Percentiles rank a stretch among this genome's conserved stretches.
These are phyloP conservation scores for Plenodomus lindquistii DNA, from an alignment of 2,329 filamentous ascomycete genomes.

Conservation along the genomic window DNA sequence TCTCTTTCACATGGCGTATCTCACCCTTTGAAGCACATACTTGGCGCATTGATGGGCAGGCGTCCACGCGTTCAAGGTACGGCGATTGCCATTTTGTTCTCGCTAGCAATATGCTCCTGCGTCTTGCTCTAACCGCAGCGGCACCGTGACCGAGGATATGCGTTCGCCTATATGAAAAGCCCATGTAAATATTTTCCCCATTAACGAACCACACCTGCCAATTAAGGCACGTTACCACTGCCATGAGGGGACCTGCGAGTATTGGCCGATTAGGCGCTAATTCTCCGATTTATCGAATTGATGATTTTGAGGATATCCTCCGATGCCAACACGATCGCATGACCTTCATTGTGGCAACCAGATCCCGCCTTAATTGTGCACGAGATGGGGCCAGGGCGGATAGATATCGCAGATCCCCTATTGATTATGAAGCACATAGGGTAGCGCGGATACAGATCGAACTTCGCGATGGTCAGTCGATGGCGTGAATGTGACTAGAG, in stretches of 20 bases:
- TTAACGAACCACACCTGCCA: conserved; percentile 11
- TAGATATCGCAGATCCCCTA: conserved; percentile 1
- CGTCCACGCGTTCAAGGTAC: conserved; percentile 7
- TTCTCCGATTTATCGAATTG: conserved; percentile 15
- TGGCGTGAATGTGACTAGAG: neutral
- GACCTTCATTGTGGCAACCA: conserved; percentile 3
- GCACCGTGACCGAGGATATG: conserved; percentile 6
- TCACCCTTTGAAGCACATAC: conserved; percentile 1
- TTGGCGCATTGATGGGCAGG: conserved; percentile 8
- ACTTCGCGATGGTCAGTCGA: neutral
- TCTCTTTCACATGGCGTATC: conserved; percentile 1
- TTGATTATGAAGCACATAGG: neutral
- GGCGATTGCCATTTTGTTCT: conserved; percentile 2
- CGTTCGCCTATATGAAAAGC: neutral
- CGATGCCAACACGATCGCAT: conserved; percentile 6
- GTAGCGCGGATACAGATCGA: neutral
- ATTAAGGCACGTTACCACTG: conserved; percentile 6
- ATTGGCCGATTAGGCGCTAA: conserved; percentile 11
- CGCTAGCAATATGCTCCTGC: conserved; percentile 2
- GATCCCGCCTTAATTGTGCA: conserved; percentile 2
- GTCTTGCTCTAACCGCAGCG: conserved; percentile 8
- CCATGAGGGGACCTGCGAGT: conserved; percentile 1
- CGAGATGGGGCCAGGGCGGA: neutral
- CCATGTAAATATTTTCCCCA: neutral
- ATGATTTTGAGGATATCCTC: conserved; percentile 11